Evolutionary conservation across 441 rosid species (phyloP).

Genomic region (Eutrema salsugineum): DNA sequence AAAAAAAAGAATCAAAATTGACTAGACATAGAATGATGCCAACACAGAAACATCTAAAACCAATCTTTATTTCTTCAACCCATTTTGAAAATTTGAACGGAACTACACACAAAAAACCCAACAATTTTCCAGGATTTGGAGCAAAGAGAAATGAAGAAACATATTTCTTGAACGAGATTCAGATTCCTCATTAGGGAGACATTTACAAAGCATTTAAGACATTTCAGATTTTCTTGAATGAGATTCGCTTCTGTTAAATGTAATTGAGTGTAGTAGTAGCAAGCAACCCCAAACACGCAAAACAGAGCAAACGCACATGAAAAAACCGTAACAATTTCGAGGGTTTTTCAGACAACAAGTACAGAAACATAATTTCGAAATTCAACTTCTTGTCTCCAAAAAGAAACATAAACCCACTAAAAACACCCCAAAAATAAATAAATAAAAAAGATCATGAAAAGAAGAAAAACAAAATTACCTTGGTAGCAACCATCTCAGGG

Average conservation of each 20-base stretch:
- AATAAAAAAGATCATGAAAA: not conserved
- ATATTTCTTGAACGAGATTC: not conserved
- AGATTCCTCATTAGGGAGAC: not conserved
- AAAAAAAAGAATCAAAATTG: constrained; percentile 9
- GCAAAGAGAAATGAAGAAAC: not conserved
- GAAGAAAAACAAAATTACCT: constrained; percentile 41
- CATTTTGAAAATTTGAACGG: constrained; percentile 18
- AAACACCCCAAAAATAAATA: too few relatives aligned
- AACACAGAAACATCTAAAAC: constrained; percentile 24
- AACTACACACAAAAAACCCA: not conserved
- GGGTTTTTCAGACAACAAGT: constrained; percentile 18
- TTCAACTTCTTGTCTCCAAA: not conserved
- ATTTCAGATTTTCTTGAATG: not conserved
- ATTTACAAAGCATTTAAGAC: constrained; percentile 14
- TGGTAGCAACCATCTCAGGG: constrained; percentile 98
- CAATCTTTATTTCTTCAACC: not conserved
- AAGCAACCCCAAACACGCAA: constrained; percentile 28
- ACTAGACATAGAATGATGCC: constrained; percentile 16
- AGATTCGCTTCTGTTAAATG: not conserved
- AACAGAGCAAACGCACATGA: constrained; percentile 28
- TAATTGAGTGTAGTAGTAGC: too few relatives aligned
- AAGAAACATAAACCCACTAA: not conserved
- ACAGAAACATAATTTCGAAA: not conserved
- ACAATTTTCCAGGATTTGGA: not conserved
- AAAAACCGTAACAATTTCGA: constrained; percentile 8